phyloP scores from a whole-genome alignment of 1,284 basidiomycete genomes.

The Pascua sp. region DNA sequence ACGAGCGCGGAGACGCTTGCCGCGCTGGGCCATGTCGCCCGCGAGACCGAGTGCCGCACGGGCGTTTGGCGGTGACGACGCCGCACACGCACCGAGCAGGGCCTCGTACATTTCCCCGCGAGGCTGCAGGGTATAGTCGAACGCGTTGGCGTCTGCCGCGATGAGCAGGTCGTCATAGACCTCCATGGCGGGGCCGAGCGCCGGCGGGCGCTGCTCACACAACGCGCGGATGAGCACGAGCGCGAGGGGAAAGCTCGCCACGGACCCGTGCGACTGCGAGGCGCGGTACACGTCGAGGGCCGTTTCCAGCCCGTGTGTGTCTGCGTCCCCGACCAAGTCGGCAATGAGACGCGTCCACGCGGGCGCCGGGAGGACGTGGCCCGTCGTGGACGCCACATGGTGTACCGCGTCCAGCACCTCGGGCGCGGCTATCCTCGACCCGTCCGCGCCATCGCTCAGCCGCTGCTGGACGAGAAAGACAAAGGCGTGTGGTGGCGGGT shows the following conservation, averaged over 20 bases:
- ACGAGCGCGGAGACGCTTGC: conserved; percentile 49
- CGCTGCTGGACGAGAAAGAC: conserved; percentile 11
- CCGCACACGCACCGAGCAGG: conserved; percentile 20
- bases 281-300: conserved; percentile 23
- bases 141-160: conserved; percentile 3
- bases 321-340: conserved; percentile 2
- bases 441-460: conserved; percentile 3
- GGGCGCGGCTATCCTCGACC: conserved; percentile 15
- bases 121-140: conserved; percentile 1
- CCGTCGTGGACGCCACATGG: too few relatives aligned
- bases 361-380: conserved; percentile 2
- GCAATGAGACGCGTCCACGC: conserved; percentile 22
- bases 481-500: conserved; percentile 10
- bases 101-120: conserved; percentile 13
- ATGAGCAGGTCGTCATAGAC: conserved; percentile 18
- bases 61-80: conserved; percentile 7
- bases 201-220: conserved; percentile 12
- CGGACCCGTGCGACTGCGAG: conserved; percentile 14
- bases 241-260: conserved; percentile 13
- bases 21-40: conserved; percentile 54
- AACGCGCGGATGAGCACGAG: conserved; percentile 24
- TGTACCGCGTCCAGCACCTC: too few relatives aligned
- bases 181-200: conserved; percentile 14
- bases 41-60: conserved; percentile 55
- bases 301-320: conserved; percentile 3